These are phyloP conservation scores for Candida orba DNA, from an alignment of 805 yeast species.

Conservation along the genomic window DNA sequence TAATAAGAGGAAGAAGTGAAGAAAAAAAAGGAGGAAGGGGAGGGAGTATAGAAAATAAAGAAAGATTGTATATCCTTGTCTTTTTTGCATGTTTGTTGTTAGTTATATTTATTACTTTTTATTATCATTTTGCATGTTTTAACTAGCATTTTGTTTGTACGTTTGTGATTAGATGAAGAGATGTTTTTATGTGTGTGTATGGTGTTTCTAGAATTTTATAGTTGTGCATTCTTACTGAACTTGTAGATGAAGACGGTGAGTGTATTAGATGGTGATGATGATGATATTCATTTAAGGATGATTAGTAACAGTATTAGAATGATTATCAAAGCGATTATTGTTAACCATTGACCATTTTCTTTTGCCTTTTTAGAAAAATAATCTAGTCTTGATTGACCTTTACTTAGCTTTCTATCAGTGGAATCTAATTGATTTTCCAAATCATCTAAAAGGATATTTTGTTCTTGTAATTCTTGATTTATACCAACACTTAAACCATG, in stretches of 20 bases:
- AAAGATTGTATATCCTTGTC: too few species aligned
- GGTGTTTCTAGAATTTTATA: too few species aligned
- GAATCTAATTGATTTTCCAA: constrained; percentile 39
- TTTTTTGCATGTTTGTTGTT: too few species aligned
- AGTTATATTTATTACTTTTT: too few species aligned
- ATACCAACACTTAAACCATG: constrained; percentile 39
- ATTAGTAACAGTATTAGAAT: constrained; percentile 37
- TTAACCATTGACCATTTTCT: constrained; percentile 43
- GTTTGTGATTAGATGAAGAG: background rate
- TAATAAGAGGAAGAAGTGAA: too few species aligned
- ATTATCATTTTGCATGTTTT: too few species aligned
- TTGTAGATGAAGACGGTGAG: too few species aligned
- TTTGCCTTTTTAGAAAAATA: constrained; percentile 34
- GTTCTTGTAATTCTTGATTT: constrained; percentile 40
- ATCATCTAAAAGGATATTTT: constrained; percentile 42
- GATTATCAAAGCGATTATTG: constrained; percentile 36
- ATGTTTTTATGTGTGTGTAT: too few species aligned
- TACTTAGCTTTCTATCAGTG: constrained; percentile 32
- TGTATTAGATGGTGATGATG: too few species aligned
- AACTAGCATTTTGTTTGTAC: background rate
- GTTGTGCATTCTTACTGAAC: too few species aligned
- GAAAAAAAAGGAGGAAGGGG: too few species aligned
- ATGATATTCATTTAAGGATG: constrained; percentile 25
- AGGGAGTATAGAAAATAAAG: too few species aligned
- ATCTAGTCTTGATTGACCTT: constrained; percentile 35